phyloP scores from a whole-genome alignment of 805 yeast species.

The Monosporozyma unispora region DNA sequence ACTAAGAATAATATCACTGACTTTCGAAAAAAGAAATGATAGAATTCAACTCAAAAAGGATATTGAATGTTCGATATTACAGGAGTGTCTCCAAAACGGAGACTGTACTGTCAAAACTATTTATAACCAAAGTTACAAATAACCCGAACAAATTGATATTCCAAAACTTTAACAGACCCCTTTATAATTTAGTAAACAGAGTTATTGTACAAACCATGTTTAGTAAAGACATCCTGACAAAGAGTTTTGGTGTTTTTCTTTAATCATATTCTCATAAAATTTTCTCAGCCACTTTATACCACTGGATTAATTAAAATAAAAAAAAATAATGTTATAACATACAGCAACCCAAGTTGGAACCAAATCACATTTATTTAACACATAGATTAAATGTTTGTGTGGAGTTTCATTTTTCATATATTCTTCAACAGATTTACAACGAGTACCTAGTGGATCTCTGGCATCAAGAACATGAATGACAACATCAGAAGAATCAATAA shows the following conservation, averaged over 20 bases:
- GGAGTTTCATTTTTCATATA: constrained; percentile 90
- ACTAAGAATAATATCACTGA: constrained; percentile 58
- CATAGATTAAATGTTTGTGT: constrained; percentile 91
- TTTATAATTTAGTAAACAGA: constrained; percentile 31
- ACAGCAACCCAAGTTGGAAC: constrained; percentile 99
- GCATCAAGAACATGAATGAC: constrained; percentile 96
- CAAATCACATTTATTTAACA: constrained; percentile 92
- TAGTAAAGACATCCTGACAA: constrained; percentile 63
- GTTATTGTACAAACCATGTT: too few relatives aligned
- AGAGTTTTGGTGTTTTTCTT: constrained; percentile 59
- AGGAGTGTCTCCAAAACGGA: constrained; percentile 36
- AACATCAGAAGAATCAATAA: constrained; percentile 94
- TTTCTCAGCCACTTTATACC: too few relatives aligned
- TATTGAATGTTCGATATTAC: constrained; percentile 38
- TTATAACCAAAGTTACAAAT: constrained; percentile 33
- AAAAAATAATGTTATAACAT: constrained; percentile 42
- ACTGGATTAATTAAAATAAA: background rate
- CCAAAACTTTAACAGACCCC: constrained; percentile 98
- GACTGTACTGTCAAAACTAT: constrained; percentile 15
- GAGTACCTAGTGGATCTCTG: constrained; percentile 92
- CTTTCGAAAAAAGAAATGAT: constrained; percentile 8
- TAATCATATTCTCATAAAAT: background rate
- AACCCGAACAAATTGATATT: constrained; percentile 61
- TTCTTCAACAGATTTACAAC: constrained; percentile 89
- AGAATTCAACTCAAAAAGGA: constrained; percentile 72